Evolutionary conservation across 108 stramenopile genomes (phyloP), one percentile per base, ranked within the genome.

Genomic region (Cyclotella cryptica): DNA sequence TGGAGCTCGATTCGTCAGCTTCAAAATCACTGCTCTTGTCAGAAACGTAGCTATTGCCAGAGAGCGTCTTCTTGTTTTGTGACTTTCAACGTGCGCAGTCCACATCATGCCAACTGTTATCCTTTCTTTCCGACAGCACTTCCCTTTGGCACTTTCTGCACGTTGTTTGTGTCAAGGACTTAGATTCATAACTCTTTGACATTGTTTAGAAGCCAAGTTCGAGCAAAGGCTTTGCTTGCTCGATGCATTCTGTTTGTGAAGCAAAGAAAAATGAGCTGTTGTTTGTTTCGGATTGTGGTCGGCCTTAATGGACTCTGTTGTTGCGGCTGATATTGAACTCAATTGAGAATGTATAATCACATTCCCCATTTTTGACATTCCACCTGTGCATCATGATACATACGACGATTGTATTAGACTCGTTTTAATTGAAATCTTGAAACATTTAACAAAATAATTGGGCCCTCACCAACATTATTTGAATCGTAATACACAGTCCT

Each of bases 111-210:
- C n/a, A n/a, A n/a, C n/a, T 60, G 59, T 60, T 30, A 28, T 60
- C 29, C 17, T 60, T 60, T 60, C 4, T 9, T 30, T 28, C 59
- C 4, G 59, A 15, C 17, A 19, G 18, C 10, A 30, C 27, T 29
- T 60, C 59, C 11, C 17, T 24, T 30, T 10, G 59, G 17, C 59
- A 60, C 27, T 60, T 60, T 35, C 29, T 60, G 59, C 59, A 60
- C 30, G 11, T 28, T 9, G 59, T 30, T 10, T 30, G 11, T 30
- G 59, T 29, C 9, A 28, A 3, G 13, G 26, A 7, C 3, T 28
- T 30, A 29, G 59, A 8, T 30, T 28, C 30, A 10, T 60, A 29
- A 29, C 59, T 30, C 59, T 60, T 60, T 17, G 9, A 30, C 30
- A 28, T 11, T 30, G 59, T 19, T 10, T 29, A 35, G 27, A 17